These are phyloP conservation scores for Fraxinus excelsior DNA, from an alignment of 257 asterid genomes.

Conservation along the genomic window DNA sequence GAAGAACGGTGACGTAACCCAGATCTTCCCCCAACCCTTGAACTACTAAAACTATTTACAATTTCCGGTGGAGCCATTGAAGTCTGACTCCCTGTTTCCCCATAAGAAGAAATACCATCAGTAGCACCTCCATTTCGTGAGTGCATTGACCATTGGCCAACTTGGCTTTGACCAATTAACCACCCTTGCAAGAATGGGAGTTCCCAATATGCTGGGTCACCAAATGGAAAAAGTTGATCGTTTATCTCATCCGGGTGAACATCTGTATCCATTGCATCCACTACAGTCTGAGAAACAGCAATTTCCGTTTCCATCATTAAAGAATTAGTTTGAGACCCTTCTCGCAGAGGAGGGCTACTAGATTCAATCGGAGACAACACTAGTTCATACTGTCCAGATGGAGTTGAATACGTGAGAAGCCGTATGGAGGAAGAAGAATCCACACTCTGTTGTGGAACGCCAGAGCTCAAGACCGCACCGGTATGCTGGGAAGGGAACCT, in stretches of 20 bases:
- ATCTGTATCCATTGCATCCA: conserved; percentile 75
- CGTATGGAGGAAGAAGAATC: conserved; percentile 77
- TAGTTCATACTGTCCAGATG: conserved; percentile 93
- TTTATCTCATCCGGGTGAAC: conserved; percentile 60
- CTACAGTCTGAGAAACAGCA: conserved; percentile 48
- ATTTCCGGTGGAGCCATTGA: conserved; percentile 42
- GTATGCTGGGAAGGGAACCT: conserved; percentile 45
- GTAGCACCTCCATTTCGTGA: conserved; percentile 52
- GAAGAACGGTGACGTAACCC: conserved; percentile 71
- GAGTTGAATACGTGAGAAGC: conserved; percentile 85
- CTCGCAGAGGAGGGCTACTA: conserved; percentile 50
- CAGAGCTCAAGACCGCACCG: conserved; percentile 45
- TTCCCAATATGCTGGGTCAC: conserved; percentile 92
- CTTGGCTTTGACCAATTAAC: conserved; percentile 96
- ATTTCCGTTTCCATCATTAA: conserved; percentile 45
- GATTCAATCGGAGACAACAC: conserved; percentile 76
- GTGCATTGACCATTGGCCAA: conserved; percentile 63
- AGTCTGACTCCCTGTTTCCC: conserved; percentile 48
- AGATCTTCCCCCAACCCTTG: conserved; percentile 66
- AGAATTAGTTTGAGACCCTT: conserved; percentile 53
- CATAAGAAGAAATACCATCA: conserved; percentile 45
- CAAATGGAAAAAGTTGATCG: conserved; percentile 72
- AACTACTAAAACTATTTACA: conserved; percentile 43
- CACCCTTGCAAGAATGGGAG: conserved; percentile 95
- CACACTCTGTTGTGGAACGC: conserved; percentile 52